Base-by-base conservation (phyloP, 176 grass and related monocot genomes). In the Oryza punctata region DNA sequence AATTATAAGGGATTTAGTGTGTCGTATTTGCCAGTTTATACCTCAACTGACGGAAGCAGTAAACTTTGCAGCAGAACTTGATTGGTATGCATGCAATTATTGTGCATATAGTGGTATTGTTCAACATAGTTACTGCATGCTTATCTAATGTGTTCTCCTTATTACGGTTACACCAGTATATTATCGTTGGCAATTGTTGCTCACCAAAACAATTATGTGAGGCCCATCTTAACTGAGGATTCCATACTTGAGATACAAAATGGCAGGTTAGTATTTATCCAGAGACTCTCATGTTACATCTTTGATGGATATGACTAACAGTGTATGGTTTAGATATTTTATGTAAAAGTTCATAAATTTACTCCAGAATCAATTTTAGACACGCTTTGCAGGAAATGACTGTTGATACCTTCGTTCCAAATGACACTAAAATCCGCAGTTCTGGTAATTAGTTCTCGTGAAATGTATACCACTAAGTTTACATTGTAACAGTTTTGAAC, bases 351-450 rank as follows among this genome's bases (percentile, higher is more conserved):
- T 77, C 27, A 15, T 69, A 57, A 77, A 90, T 43, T 77, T 72
- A 79, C 70, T 75, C 47, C 33, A 52, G 43, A 52, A 24, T 18
- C 84, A 78, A 78, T 81, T 81, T 78, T 84, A 98, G 96, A 80
- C 93, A 98, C 93, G 90, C 71, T 91, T 93, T 98, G 91, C 96
- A 95, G 93, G 96, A 98, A 94, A 95, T 98, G 96, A 95, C 93
- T 5, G 87, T 98, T 85, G 89, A 93, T 84, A 98, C 96, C 21
- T 98, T 95, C 80, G 93, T 98, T 72, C 96, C 96, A 76, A 98
- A 98, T 59, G 92, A 98, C 86, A 98, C 91, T 45, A 91, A 86
- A 88, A 91, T 98, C 49, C 64, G 44, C 28, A 79, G 82, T 79
- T 25, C 76, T 69, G 96, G 96, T 95, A 82, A 89, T 60, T 82